Base-by-base conservation (phyloP, 2,329 filamentous ascomycete genomes). In the Cladosporium velox region DNA sequence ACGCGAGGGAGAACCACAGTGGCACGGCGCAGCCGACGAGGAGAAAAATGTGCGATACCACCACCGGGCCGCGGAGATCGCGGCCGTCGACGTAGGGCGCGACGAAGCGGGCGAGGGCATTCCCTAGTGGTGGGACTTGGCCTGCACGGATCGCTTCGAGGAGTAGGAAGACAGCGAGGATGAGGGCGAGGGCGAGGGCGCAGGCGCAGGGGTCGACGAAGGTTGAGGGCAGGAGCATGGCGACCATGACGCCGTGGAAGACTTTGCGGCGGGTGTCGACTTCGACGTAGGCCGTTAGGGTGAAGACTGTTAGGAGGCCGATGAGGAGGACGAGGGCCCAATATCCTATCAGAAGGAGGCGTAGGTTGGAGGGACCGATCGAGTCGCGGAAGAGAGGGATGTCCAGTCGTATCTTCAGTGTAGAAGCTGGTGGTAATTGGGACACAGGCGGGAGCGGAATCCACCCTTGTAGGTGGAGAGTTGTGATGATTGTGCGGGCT, bases 171-270 rank as follows among this genome's bases (percentile, higher is more conserved):
- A 96, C 84, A 4, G 91, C 88, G 41, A 99, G 85, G 30, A 93
- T 87, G 35, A 97, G 81, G 0, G 85, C 84, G n/a, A 98, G 83
- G 0, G 93, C 92, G 14, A 99, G 82, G 1, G 91, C 87, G 59
- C 89, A 88, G 77, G 92, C 98, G 49, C 89, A 84, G 0, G 95
- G 94, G 77, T 99, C 95, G 69, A 98, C 81, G 75, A 88, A 97
- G 2, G 90, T 91, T 1, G 91, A 88, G 0, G 95, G 93, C 1
- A 98, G 84, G 65, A 99, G 89, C 92, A 99, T 97, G 65, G 88
- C 88, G 8, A 98, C 94, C 91, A 98, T 98, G 85, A 94, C 97
- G 71, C 96, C 96, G 78, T 99, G 95, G 77, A 99, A 99, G 28
- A 98, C 91, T 78, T 99, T 99, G 60, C 95, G 88, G 59, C 95